Conservation (phyloP, 768 basidiomycete genomes). For the Agaricus bisporus region DNA sequence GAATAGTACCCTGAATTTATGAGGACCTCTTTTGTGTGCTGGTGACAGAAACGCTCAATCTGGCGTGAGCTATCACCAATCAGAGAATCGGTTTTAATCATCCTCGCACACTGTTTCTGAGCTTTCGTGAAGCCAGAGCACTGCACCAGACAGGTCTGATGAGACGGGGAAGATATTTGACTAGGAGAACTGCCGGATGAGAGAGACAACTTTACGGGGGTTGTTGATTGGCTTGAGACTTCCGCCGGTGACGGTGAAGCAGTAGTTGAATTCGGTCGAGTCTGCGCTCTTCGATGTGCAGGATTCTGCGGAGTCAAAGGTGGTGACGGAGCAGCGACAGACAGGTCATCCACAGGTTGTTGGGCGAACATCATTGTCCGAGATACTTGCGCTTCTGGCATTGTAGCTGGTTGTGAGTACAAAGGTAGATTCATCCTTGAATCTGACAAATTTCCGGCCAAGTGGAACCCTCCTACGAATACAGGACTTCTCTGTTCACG, state of each 20-base stretch:
- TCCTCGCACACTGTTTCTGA: constrained; percentile 55
- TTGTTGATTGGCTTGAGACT: not conserved
- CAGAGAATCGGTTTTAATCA: constrained; percentile 39
- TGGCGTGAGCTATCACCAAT: constrained; percentile 24
- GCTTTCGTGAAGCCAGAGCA: constrained; percentile 64
- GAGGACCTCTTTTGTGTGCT: constrained; percentile 55
- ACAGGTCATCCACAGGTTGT: constrained; percentile 15
- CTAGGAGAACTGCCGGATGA: constrained; percentile 16
- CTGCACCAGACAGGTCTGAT: constrained; percentile 29
- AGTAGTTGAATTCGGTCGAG: not conserved
- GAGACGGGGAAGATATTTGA: constrained; percentile 15
- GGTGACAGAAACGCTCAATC: constrained; percentile 51
- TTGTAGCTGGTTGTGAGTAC: constrained; percentile 20
- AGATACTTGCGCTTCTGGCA: constrained; percentile 27
- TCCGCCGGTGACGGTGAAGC: not conserved
- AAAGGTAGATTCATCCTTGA: constrained; percentile 14
- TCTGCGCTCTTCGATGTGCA: not conserved
- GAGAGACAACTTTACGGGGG: not conserved
- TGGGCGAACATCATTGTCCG: constrained; percentile 36
- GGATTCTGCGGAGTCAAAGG: constrained; percentile 10
- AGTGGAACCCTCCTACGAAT: constrained; percentile 51
- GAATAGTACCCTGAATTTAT: constrained; percentile 51
- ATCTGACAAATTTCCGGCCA: constrained; percentile 14
- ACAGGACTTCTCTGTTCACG: constrained; percentile 7
- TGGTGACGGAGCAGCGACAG: constrained; percentile 9